Evolutionary conservation across 148 eudicot species (phyloP).

Genomic region (Camellia japonica): DNA sequence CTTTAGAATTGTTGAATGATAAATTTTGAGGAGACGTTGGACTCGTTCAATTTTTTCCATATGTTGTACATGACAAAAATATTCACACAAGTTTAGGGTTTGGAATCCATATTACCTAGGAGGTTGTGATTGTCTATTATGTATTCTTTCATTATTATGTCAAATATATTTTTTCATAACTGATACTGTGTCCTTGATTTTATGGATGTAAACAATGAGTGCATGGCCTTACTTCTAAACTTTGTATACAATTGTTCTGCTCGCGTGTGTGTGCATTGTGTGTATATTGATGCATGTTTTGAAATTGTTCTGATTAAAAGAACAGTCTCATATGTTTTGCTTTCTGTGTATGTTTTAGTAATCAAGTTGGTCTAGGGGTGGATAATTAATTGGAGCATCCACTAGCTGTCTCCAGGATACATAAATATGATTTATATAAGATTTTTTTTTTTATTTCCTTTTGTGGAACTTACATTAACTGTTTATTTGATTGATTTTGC

Average conservation of each 20-base stretch:
- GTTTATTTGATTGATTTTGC: conserved; percentile 10
- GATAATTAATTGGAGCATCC: neutral
- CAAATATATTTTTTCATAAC: neutral
- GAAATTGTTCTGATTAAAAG: neutral
- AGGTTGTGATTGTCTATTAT: neutral
- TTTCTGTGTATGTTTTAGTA: no score
- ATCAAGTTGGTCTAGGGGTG: no score
- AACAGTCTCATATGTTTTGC: no score
- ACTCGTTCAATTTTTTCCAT: no score
- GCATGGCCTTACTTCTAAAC: neutral
- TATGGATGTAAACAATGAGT: neutral
- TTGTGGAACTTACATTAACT: neutral
- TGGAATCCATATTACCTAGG: neutral
- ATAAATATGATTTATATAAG: neutral
- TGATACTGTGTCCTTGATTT: conserved; percentile 2
- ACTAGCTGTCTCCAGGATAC: neutral
- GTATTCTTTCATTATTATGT: no score
- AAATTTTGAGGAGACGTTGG: neutral
- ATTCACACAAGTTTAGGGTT: no score
- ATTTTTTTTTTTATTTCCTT: neutral
- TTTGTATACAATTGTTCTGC: neutral
- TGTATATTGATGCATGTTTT: neutral
- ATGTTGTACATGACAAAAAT: no score
- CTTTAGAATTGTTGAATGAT: neutral
- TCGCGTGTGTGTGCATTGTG: neutral